These are phyloP conservation scores for Colletotrichum navitas DNA, from an alignment of 2,329 filamentous ascomycete species.

Conservation along the genomic window DNA sequence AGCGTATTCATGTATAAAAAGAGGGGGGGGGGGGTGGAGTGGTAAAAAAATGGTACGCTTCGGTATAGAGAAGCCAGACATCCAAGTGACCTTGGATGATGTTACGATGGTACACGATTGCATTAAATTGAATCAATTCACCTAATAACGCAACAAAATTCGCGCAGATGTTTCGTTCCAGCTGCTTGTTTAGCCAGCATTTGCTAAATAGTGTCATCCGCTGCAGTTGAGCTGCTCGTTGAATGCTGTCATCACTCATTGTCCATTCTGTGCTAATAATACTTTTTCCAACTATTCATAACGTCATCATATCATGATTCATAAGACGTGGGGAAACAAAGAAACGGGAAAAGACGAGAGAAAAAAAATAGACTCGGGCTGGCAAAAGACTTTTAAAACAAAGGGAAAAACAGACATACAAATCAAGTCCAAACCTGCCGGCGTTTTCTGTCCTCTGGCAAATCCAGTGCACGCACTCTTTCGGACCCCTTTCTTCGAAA, in stretches of 20 bases:
- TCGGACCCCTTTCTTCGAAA: not conserved
- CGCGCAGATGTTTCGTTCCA: too few relatives aligned
- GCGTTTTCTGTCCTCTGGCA: not conserved
- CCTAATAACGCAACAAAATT: slow-evolving; percentile 18
- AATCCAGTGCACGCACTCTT: not conserved
- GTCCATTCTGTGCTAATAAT: not conserved
- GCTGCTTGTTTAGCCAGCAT: not conserved
- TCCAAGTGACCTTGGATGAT: slow-evolving; percentile 32
- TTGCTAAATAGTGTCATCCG: not conserved
- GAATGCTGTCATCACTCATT: not conserved
- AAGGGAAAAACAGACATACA: not conserved
- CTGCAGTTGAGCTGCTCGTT: not conserved
- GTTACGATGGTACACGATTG: slow-evolving; percentile 41
- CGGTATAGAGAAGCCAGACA: slow-evolving; percentile 39
- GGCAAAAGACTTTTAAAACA: not conserved
- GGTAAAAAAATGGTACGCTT: slow-evolving; percentile 21
- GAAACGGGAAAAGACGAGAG: not conserved
- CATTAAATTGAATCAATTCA: slow-evolving; percentile 41
- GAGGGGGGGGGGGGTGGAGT: not conserved
- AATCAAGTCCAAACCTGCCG: slow-evolving; percentile 1
- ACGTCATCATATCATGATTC: not conserved
- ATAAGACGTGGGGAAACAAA: not conserved
- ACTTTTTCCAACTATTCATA: not conserved
- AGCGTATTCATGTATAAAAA: slow-evolving; percentile 29
- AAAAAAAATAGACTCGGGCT: not conserved